Conservation (phyloP, 148 eudicot genomes). For the Diospyros lotus region DNA sequence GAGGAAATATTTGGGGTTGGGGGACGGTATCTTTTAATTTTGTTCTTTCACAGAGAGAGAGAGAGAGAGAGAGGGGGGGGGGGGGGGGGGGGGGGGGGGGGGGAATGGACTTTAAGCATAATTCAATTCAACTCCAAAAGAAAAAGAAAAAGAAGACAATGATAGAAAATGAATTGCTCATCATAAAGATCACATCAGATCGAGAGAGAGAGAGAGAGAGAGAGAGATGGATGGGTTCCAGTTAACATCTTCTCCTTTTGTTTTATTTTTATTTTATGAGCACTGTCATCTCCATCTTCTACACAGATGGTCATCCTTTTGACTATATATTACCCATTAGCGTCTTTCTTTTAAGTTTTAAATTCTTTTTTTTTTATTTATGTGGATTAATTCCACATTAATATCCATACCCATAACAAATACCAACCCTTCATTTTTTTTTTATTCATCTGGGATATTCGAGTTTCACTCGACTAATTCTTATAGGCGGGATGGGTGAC, state of each 20-base stretch:
- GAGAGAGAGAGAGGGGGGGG: neutral
- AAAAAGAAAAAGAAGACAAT: slow-evolving; percentile 13
- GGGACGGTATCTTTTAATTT: slow-evolving; percentile 21
- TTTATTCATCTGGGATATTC: no score
- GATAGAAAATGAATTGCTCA: no score
- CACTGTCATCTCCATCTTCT: neutral
- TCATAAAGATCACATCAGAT: no score
- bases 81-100: slow-evolving; percentile 8
- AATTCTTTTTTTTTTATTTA: no score
- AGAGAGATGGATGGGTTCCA: slow-evolving; percentile 16
- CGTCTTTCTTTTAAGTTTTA: no score
- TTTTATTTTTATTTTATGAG: neutral
- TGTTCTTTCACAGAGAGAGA: no score
- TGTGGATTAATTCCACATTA: no score
- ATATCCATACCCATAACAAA: no score
- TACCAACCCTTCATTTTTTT: no score
- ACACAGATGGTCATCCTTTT: neutral
- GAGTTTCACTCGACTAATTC: no score
- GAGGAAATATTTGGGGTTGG: slow-evolving; percentile 11
- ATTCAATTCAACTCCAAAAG: slow-evolving; percentile 19
- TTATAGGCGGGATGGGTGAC: no score
- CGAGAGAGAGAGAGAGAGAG: slow-evolving; percentile 3
- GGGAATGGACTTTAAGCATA: slow-evolving; percentile 14
- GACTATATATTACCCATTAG: neutral
- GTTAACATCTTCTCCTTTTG: slow-evolving; percentile 10